These are phyloP conservation scores for Petunia secreta DNA, from an alignment of 257 asterid species.

Conservation along the genomic window DNA sequence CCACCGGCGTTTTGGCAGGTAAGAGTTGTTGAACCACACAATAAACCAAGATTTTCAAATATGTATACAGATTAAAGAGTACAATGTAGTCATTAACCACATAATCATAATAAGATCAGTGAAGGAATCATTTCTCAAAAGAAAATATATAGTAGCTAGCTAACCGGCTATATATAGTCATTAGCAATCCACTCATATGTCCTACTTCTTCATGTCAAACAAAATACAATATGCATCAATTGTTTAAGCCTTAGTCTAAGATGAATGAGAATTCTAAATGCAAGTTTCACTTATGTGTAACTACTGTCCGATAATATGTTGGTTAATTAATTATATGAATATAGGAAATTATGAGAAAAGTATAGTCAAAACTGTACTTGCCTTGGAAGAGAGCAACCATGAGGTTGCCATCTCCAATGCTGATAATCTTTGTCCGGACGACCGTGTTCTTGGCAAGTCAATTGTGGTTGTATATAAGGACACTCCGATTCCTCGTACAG, in stretches of 20 bases:
- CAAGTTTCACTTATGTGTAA: background rate
- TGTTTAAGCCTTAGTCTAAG: background rate
- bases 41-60: background rate
- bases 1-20: background rate
- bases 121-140: background rate
- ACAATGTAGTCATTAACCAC: background rate
- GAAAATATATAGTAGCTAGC: background rate
- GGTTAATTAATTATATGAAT: too few species aligned
- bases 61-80: background rate
- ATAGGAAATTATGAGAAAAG: background rate
- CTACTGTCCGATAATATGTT: background rate
- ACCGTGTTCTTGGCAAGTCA: constrained; percentile 60
- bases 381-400: constrained; percentile 70
- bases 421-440: constrained; percentile 64
- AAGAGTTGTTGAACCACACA: constrained; percentile 5
- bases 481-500: constrained; percentile 70
- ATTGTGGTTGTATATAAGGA: constrained; percentile 58
- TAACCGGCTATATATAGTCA: background rate
- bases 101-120: background rate
- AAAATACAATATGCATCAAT: background rate
- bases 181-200: background rate
- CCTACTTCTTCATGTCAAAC: background rate
- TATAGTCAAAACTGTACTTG: background rate
- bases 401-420: constrained; percentile 88
- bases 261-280: background rate